phyloP scores from a whole-genome alignment of 257 asterid genomes.

The Galeopsis tetrahit region DNA sequence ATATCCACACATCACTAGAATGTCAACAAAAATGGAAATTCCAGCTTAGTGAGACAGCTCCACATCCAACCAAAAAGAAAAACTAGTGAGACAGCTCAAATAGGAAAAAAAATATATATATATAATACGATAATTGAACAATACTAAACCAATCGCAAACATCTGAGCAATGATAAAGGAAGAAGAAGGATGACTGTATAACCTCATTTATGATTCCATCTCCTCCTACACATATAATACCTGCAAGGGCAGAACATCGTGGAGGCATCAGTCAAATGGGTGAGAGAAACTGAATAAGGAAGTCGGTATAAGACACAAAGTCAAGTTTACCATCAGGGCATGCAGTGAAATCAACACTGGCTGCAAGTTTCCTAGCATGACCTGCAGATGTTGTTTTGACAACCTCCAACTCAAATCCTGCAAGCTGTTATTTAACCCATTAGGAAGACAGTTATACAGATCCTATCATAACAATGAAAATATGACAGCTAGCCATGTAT shows the following conservation, averaged over 20 bases:
- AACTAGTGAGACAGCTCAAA: slow-evolving; percentile 1
- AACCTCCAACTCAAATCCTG: slow-evolving; percentile 94
- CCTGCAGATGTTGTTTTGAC: slow-evolving; percentile 96
- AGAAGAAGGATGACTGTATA: slow-evolving; percentile 33
- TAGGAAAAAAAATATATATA: background rate
- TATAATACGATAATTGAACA: slow-evolving; percentile 9
- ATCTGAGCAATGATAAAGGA: slow-evolving; percentile 23
- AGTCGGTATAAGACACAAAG: slow-evolving; percentile 24
- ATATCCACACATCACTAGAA: slow-evolving; percentile 18
- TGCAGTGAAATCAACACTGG: slow-evolving; percentile 84
- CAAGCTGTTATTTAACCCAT: slow-evolving; percentile 66
- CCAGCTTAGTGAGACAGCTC: slow-evolving; percentile 26
- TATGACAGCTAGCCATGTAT: slow-evolving; percentile 27
- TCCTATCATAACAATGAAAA: slow-evolving; percentile 12
- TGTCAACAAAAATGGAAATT: background rate
- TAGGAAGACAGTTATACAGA: slow-evolving; percentile 26
- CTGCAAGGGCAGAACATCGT: slow-evolving; percentile 48
- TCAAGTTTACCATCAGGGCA: slow-evolving; percentile 89
- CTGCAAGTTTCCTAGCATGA: slow-evolving; percentile 95
- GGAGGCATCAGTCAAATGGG: slow-evolving; percentile 31
- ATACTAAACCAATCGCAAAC: slow-evolving; percentile 17
- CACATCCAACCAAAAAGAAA: no score
- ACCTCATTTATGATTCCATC: slow-evolving; percentile 99
- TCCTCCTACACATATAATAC: slow-evolving; percentile 98
- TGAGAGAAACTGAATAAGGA: slow-evolving; percentile 27